Base-by-base conservation (phyloP, 495 filamentous ascomycete species). In the Rhizodiscina lignyota region DNA sequence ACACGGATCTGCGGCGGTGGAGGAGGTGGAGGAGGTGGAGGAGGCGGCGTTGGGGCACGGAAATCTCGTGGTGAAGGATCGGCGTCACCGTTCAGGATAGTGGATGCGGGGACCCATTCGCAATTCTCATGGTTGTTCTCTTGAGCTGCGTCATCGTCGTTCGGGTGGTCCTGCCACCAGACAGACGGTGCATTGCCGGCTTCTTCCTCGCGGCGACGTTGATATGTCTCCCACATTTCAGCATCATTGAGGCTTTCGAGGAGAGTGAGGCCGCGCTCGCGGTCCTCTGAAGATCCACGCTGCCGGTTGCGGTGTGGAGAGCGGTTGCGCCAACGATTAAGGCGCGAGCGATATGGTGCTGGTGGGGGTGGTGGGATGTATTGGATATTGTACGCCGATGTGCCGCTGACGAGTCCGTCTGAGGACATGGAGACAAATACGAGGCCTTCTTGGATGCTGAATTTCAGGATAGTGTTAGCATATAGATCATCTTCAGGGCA, bases 401-500 rank as follows among this genome's bases (percentile, higher is more conserved):
- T 87, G 33, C 79, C 68, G 22, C 60, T 62, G 19, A 89, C 54
- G 12, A 92, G 62, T 36, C 87, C 79, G 38, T 86, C 70, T 10
- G 70, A 64, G 13, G 69, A 67, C 85, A 94, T 92, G 4, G 81
- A 72, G 24, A 94, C 67, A 50, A 94, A 93, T 4, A 96, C 70
- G 75, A 93, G 80, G 17, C 87, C 87, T 63, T 91, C 83, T 59
- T 86, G 81, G 32, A 93, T 77, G 34, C 83, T 91, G 45, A 27
- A 13, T n/a, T n/a, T n/a, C n/a, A 27, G 24, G 13, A 13, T 13
- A 27, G 8, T 15, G 21, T 49, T 38, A 47, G 43, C 27, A 47
- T 50, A 46, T 10, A 45, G 40, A 19, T 23, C n/a, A 19, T 16
- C n/a, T 12, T n/a, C 31, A 18, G 18, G n/a, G 4, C 31, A 21